phyloP scores from a whole-genome alignment of 768 basidiomycete genomes.

The Boletus edulis region DNA sequence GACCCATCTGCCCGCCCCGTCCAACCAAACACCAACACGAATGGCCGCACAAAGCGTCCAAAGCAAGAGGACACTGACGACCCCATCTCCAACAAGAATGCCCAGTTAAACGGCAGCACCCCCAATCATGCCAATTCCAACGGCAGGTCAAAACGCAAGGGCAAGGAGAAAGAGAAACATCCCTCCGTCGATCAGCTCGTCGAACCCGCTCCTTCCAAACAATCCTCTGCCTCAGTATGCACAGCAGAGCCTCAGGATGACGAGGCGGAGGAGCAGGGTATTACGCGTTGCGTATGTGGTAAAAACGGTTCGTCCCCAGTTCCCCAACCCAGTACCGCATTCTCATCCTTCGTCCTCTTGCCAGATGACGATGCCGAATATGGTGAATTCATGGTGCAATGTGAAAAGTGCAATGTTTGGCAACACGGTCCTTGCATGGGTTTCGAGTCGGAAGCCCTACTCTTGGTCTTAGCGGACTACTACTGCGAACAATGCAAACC shows the following conservation, averaged over 20 bases:
- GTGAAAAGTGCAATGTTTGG: conserved; percentile 97
- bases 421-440: conserved; percentile 98
- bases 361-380: conserved; percentile 76
- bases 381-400: conserved; percentile 97
- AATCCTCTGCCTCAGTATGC: conserved; percentile 28
- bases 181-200: conserved; percentile 29
- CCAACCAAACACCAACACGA: conserved; percentile 37
- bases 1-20: conserved; percentile 39
- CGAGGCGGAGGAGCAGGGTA: conserved; percentile 49
- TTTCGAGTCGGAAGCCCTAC: conserved; percentile 71
- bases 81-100: conserved; percentile 44
- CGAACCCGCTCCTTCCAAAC: conserved; percentile 27
- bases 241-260: conserved; percentile 41
- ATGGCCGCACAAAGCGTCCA: conserved; percentile 51
- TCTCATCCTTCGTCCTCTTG: conserved; percentile 29
- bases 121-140: conserved; percentile 33
- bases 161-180: conserved; percentile 62
- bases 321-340: conserved; percentile 4
- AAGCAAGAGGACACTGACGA: conserved; percentile 79
- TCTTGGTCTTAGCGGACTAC: conserved; percentile 79
- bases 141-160: conserved; percentile 58
- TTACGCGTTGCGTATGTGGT: conserved; percentile 86
- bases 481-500: conserved; percentile 94
- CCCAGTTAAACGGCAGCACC: conserved; percentile 30
- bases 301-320: conserved; percentile 57